Evolutionary conservation across 805 yeast genomes (phyloP), one percentile per base, ranked within the genome.

Genomic region (Metschnikowia sp.): DNA sequence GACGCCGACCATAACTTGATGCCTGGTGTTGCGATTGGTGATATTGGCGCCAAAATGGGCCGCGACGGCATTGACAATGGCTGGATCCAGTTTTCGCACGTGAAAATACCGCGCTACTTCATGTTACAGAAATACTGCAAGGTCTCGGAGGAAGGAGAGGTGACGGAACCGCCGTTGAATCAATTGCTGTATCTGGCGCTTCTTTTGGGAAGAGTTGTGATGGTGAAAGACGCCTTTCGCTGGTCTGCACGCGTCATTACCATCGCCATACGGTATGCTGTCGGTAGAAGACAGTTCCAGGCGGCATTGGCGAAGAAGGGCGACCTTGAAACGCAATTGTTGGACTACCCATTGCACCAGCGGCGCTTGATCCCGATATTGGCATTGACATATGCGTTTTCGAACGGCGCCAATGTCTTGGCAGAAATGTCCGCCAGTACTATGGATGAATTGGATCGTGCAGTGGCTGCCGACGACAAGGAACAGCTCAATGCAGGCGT

Each of bases 11-110:
- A 87, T 70, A 75, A 84, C 50, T 67, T 91, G 50, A 68, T 78
- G 55, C 89, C 96, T 3, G 97, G 97, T 47, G 72, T 91, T 48
- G 68, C 87, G 31, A 75, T 89, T 54, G 97, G 97, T 52, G 97
- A 91, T 64, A 88, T 91, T 62, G 97, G 97, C 47, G 82, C 86
- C 54, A 91, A 91, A 70, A 89, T 91, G 96, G 97, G 97, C 45
- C 78, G 97, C 61, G 94, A 90, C 61, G 97, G 96, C 48, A 87
- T 91, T 55, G 97, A 91, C 63, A 91, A 91, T 66, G 97, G 97
- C 45, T 91, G 97, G 97, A 88, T 91, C 60, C 97, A 90, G 69
- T 91, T 87, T 70, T 75, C 86, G 42, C 76, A 84, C 57, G 97
- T 89, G 43, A 76, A 83, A 42, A 86, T 91, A 53, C 97, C 97